Conservation (phyloP, 495 filamentous ascomycete genomes). For the Penicillium cinerascens region DNA sequence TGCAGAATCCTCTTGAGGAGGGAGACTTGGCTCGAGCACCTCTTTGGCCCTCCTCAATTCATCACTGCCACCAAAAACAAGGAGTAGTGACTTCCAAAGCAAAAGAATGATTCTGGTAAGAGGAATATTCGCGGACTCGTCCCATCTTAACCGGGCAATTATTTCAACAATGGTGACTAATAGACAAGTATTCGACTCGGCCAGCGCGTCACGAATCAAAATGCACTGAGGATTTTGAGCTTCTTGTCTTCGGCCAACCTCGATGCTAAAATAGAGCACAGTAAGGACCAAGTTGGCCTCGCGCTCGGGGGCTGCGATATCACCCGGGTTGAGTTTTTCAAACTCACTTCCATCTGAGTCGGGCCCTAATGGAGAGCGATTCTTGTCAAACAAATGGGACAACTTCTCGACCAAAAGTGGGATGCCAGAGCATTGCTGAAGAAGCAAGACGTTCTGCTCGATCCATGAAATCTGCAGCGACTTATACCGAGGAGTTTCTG, state of each 20-base stretch:
- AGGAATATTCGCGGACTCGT: conserved; percentile 66
- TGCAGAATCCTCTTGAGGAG: conserved; percentile 30
- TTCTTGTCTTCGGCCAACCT: conserved; percentile 56
- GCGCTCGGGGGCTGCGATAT: conserved; percentile 39
- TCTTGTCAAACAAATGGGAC: conserved; percentile 54
- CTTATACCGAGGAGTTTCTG: conserved; percentile 43
- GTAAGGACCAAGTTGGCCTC: conserved; percentile 55
- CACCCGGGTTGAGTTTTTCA: conserved; percentile 29
- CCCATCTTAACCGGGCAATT: conserved; percentile 79
- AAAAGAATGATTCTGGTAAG: conserved; percentile 69
- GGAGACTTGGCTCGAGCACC: conserved; percentile 39
- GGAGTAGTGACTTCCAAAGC: conserved; percentile 85
- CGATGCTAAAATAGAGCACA: conserved; percentile 67
- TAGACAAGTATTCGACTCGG: conserved; percentile 60
- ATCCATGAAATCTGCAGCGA: conserved; percentile 68
- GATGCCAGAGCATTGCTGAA: conserved; percentile 59
- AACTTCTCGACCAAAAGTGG: conserved; percentile 58
- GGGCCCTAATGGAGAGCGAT: conserved; percentile 22
- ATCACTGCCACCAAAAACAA: conserved; percentile 73
- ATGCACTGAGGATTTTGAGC: conserved; percentile 21
- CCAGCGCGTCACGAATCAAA: conserved; percentile 35
- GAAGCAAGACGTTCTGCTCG: conserved; percentile 55
- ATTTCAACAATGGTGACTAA: conserved; percentile 71
- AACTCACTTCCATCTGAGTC: conserved; percentile 32
- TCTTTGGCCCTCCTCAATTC: conserved; percentile 72